Conservation (phyloP, 2,329 filamentous ascomycete species). For the Apiospora rasikravindrae region DNA sequence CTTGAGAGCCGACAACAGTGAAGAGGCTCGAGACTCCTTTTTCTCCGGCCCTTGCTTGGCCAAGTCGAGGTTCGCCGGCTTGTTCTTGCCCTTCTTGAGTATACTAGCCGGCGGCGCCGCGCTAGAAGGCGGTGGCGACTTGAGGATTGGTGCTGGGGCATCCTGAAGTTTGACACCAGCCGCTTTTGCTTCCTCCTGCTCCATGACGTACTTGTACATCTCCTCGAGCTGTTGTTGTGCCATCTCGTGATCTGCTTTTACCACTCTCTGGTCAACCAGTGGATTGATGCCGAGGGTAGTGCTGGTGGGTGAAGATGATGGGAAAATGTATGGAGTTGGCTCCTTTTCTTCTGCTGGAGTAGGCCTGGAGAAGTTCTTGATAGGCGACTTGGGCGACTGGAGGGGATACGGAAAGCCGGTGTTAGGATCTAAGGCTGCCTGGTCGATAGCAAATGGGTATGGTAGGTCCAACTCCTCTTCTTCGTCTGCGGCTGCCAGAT, state of each 20-base stretch:
- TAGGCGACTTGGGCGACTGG: conserved; percentile 40
- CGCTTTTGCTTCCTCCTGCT: conserved; percentile 76
- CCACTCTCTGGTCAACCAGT: conserved; percentile 77
- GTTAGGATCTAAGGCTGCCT: conserved; percentile 30
- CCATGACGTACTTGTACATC: conserved; percentile 91
- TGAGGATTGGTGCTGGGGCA: conserved; percentile 45
- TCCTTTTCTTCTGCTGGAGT: conserved; percentile 43
- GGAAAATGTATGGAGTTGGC: conserved; percentile 49
- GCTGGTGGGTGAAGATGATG: background rate
- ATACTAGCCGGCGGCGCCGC: conserved; percentile 44
- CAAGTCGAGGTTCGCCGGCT: conserved; percentile 47
- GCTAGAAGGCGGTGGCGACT: conserved; percentile 29
- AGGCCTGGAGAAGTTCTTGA: conserved; percentile 59
- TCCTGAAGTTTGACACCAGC: conserved; percentile 56
- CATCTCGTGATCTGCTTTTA: conserved; percentile 75
- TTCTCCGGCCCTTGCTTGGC: conserved; percentile 50
- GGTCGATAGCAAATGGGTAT: conserved; percentile 27
- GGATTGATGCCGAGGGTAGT: conserved; percentile 61
- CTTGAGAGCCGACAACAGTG: conserved; percentile 64
- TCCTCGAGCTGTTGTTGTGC: conserved; percentile 85
- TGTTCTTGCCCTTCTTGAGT: conserved; percentile 47
- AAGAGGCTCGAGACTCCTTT: conserved; percentile 61
- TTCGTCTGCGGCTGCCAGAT: conserved; percentile 57
- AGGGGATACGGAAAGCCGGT: conserved; percentile 32
- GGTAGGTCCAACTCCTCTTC: conserved; percentile 54